These are phyloP conservation scores for Saksenaea oblongispora DNA, from an alignment of 371 early-diverging fungal genomes.

Conservation along the genomic window DNA sequence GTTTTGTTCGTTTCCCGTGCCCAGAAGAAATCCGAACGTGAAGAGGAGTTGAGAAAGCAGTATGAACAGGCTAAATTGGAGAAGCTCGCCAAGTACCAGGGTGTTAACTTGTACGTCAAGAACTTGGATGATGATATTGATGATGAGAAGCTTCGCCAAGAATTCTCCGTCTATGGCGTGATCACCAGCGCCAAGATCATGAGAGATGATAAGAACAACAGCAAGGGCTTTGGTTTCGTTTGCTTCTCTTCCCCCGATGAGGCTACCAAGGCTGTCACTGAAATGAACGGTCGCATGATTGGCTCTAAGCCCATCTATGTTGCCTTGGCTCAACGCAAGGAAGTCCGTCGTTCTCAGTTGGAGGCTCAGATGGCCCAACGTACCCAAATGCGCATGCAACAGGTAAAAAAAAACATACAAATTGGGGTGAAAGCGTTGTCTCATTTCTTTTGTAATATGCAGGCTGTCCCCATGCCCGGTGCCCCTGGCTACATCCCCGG, in stretches of 20 bases:
- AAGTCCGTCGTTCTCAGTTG: constrained; percentile 78
- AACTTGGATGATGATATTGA: constrained; percentile 88
- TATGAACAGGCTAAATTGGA: constrained; percentile 84
- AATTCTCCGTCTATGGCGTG: constrained; percentile 83
- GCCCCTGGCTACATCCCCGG: constrained; percentile 40
- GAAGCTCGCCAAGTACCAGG: constrained; percentile 87
- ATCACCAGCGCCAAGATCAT: constrained; percentile 92
- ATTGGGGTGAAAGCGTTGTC: not conserved
- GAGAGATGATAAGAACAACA: constrained; percentile 72
- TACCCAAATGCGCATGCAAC: constrained; percentile 55
- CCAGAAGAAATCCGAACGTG: constrained; percentile 93
- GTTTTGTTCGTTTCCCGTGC: constrained; percentile 89
- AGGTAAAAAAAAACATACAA: constrained; percentile 11
- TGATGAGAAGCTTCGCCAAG: constrained; percentile 83
- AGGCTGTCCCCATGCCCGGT: constrained; percentile 30
- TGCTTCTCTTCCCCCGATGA: constrained; percentile 79
- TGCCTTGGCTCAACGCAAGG: constrained; percentile 91
- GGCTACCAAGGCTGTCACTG: constrained; percentile 75
- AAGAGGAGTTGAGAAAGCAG: constrained; percentile 83
- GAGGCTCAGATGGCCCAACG: constrained; percentile 84
- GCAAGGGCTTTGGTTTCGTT: constrained; percentile 77
- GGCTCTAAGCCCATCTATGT: constrained; percentile 90
- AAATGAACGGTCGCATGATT: constrained; percentile 82
- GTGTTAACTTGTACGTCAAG: constrained; percentile 91
- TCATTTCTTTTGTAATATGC: constrained; percentile 7